Evolutionary conservation across 1,284 basidiomycete species (phyloP), one percentile per base, ranked within the genome.

Genomic region (Leccinum ponderosum): DNA sequence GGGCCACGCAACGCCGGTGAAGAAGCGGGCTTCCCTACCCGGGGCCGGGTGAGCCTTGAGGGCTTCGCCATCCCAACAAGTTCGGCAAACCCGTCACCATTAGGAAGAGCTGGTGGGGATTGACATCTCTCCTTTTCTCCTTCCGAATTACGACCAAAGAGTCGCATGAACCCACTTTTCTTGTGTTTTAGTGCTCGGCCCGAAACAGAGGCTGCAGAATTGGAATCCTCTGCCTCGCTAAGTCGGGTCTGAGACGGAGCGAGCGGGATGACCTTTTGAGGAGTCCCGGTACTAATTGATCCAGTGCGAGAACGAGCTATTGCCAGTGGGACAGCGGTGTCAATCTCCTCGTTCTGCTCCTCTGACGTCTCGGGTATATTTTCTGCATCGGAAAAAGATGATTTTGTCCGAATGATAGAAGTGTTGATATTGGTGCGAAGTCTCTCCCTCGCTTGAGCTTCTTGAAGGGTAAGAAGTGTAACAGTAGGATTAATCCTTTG

Each of bases 141-240:
- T 55, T 75, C 70, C 14, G 63, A 57, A 58, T 39, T 85, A 66
- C 81, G 83, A 29, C 80, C 80, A 68, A 93, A 92, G 12, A 93
- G 74, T 59, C 89, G 80, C 87, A 93, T 85, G 71, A 93, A 89
- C 1, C 90, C 91, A 66, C 90, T 93, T 73, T 89, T 92, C 78
- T 90, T 89, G 60, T 85, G 84, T 69, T 84, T 87, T 48, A 91
- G 68, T 1, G 74, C 66, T 64, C 85, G 88, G 3, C 78, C 78
- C 29, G 76, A 63, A 42, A 65, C 37, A 55, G 63, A 44, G 62
- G 44, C 53, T 29, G 66, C 60, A 35, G 72, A 54, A 20, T 64
- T 55, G 5, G 75, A 70, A 47, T 81, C 83, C 11, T 80, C 80
- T 47, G 74, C 67, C 59, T 83, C 83, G 20, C 66, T 61, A 56